phyloP scores from a whole-genome alignment of 371 early-diverging fungal genomes.

The Mucor circinelloides region DNA sequence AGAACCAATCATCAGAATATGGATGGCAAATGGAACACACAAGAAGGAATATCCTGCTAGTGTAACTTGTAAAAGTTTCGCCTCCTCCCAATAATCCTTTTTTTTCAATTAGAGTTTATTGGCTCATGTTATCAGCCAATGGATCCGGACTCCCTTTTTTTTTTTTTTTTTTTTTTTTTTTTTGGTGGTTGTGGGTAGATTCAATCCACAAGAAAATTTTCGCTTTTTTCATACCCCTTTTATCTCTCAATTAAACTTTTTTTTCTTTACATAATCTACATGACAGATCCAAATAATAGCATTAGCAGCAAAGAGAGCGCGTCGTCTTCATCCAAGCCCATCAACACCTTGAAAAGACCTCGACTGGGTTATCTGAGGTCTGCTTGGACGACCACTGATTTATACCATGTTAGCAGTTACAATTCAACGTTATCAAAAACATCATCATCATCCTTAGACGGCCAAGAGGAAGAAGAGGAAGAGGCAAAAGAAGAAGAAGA shows the following conservation, averaged over 20 bases:
- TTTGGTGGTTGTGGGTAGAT: too few species aligned
- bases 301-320: not conserved
- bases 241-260: not conserved
- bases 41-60: not conserved
- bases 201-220: not conserved
- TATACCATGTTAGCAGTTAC: not conserved
- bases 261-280: not conserved
- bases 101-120: too few species aligned
- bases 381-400: slow-evolving; percentile 34
- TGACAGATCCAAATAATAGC: not conserved
- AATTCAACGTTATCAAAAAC: not conserved
- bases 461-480: not conserved
- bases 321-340: not conserved
- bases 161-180: not conserved
- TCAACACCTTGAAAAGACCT: slow-evolving; percentile 8
- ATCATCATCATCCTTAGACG: too few species aligned
- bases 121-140: not conserved
- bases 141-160: not conserved
- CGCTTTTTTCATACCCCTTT: not conserved
- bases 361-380: slow-evolving; percentile 34
- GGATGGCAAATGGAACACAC: not conserved
- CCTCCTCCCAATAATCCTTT: too few species aligned
- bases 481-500: not conserved
- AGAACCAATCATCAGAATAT: not conserved
- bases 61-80: not conserved